A percentile compares a stretch with the other conserved stretches of the same genome.
Evolutionary conservation across 1,284 basidiomycete genomes (phyloP).

Genomic region (Melampsora americana): DNA sequence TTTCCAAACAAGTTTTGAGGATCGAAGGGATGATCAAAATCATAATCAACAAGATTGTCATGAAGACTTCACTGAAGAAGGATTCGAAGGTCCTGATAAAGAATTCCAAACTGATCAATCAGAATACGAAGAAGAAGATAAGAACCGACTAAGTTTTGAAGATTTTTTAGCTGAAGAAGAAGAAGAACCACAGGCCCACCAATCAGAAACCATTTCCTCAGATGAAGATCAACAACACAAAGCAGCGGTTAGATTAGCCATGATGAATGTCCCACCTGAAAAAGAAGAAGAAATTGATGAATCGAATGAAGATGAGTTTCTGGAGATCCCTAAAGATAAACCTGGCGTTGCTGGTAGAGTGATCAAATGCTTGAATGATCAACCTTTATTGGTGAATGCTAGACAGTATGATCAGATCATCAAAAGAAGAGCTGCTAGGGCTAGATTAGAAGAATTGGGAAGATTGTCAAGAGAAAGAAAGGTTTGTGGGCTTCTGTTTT

Average conservation of each 20-base stretch:
- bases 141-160: not conserved
- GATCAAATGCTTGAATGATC: constrained; percentile 60
- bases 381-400: constrained; percentile 93
- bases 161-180: not conserved
- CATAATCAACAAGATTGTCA: not conserved
- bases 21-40: not conserved
- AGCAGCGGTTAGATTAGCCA: constrained; percentile 20
- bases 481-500: constrained; percentile 57
- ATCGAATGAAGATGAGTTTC: not conserved
- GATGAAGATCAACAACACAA: constrained; percentile 28
- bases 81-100: too few relatives aligned
- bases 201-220: not conserved
- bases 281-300: not conserved
- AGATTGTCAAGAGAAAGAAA: constrained; percentile 84
- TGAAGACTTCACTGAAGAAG: too few relatives aligned
- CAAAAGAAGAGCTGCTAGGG: constrained; percentile 80
- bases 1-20: not conserved
- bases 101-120: too few relatives aligned
- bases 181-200: not conserved
- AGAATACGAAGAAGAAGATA: not conserved
- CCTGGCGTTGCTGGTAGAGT: constrained; percentile 30
- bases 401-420: constrained; percentile 96
- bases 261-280: constrained; percentile 5
- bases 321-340: constrained; percentile 7
- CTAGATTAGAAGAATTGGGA: constrained; percentile 84